phyloP scores from a whole-genome alignment of 164 flowering plant species.

The Warburgia ugandensis region DNA sequence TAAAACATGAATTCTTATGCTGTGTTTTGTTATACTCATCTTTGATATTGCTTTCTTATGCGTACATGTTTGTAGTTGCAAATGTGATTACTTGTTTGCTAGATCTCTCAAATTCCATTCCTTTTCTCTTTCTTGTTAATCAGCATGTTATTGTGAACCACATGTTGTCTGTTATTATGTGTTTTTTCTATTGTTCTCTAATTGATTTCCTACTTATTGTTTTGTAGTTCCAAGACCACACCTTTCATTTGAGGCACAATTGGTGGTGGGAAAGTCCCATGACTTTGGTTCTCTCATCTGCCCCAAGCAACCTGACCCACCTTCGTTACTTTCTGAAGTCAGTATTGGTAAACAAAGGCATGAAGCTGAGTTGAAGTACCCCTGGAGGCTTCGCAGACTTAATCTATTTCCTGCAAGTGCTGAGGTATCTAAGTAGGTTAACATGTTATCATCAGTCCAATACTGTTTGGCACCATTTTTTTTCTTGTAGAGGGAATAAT shows the following conservation, averaged over 20 bases:
- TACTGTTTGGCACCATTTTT: too few species aligned
- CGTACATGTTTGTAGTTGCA: too few species aligned
- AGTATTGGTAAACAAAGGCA: slow-evolving; percentile 70
- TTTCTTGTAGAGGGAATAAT: too few species aligned
- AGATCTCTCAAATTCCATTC: too few species aligned
- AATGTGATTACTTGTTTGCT: too few species aligned
- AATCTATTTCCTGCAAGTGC: slow-evolving; percentile 69
- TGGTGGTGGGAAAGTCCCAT: slow-evolving; percentile 83
- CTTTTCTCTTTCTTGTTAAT: too few species aligned
- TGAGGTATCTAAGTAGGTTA: slow-evolving; percentile 41
- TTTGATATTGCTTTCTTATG: too few species aligned
- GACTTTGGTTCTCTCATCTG: slow-evolving; percentile 72
- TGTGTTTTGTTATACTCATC: too few species aligned
- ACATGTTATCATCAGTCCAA: too few species aligned
- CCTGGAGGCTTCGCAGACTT: slow-evolving; percentile 80
- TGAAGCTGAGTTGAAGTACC: slow-evolving; percentile 82
- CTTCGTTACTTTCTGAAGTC: slow-evolving; percentile 34
- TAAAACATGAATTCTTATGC: too few species aligned
- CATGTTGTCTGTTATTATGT: too few species aligned
- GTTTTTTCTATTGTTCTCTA: not conserved
- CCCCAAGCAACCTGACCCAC: slow-evolving; percentile 59
- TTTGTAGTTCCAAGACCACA: slow-evolving; percentile 96
- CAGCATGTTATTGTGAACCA: too few species aligned
- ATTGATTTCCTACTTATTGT: slow-evolving; percentile 1
- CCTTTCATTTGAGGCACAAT: slow-evolving; percentile 91